Conservation (phyloP, 2,329 filamentous ascomycete genomes). For the Curvularia hawaiiensis region DNA sequence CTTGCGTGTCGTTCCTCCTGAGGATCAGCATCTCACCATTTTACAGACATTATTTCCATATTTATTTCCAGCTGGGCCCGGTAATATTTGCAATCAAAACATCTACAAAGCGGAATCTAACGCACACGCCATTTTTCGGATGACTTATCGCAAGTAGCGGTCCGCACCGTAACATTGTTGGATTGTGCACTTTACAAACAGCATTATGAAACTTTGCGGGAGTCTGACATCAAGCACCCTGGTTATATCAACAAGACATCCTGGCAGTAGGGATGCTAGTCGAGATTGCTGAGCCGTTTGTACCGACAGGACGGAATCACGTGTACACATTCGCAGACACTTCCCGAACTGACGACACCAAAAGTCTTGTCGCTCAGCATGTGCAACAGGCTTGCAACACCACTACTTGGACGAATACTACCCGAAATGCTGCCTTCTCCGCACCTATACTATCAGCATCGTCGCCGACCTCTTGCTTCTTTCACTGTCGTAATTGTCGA, state of each 20-base stretch:
- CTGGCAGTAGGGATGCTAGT: background rate
- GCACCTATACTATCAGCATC: background rate
- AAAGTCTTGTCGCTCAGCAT: background rate
- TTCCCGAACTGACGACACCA: background rate
- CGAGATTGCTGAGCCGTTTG: background rate
- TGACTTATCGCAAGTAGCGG: background rate
- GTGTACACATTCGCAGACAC: background rate
- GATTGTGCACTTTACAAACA: background rate
- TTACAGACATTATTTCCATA: background rate
- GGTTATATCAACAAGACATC: background rate
- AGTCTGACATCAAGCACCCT: background rate
- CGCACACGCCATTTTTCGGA: background rate
- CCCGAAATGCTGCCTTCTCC: background rate
- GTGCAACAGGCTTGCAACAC: slow-evolving; percentile 2
- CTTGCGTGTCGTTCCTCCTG: background rate
- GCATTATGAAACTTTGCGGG: background rate
- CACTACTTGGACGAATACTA: background rate
- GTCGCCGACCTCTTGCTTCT: background rate
- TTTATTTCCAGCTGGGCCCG: background rate
- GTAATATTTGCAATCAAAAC: background rate
- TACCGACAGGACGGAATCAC: background rate
- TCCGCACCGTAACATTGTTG: slow-evolving; percentile 2
- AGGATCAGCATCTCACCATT: background rate
- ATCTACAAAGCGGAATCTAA: background rate
- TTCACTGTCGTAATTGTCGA: background rate